Evolutionary conservation across 2,329 filamentous ascomycete genomes (phyloP), one percentile per base, ranked within the genome.

Genomic region (Ploettnerulaceae sp.): DNA sequence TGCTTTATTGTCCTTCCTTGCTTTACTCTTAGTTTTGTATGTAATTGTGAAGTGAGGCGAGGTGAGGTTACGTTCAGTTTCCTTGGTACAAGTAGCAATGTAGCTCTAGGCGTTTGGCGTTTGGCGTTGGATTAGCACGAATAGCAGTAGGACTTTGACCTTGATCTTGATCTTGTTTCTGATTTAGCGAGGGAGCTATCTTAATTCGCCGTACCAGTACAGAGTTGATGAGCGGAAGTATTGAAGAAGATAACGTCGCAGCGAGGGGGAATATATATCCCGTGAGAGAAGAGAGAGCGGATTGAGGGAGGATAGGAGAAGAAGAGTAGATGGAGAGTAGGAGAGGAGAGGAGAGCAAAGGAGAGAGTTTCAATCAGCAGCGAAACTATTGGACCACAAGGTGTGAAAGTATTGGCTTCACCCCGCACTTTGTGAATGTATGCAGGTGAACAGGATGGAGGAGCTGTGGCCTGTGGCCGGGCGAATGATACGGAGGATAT

Each of bases 351-450:
- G 28, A 36, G 32, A 37, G 36, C 15, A 48, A 51, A 48, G 42
- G 28, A 29, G 42, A 29, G 17, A 11, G 28, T 4, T 15, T 28
- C 24, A 39, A 39, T 39, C 36, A 39, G 26, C 12, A 7, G 36
- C 1, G 4, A n/a, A 3, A 34, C 33, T 40, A 46, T 50, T 50
- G 48, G 43, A 25, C 36, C n/a, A 42, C n/a, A 17, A 18, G n/a
- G n/a, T n/a, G 1, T 32, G 18, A 7, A 28, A 18, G 24, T 17
- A 32, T 31, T 11, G 14, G 35, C 26, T 46, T 54, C 51, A 54
- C 51, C 51, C 51, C 51, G 51, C 51, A 54, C 48, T 52, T 51
- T 51, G 33, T 24, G 31, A 20, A 14, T 37, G 31, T 18, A n/a
- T 32, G 29, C 15, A 7, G 14, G 9, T 36, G 33, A 11, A 25